These are phyloP conservation scores for Polytrichum formosum DNA, from an alignment of 225 moss, liverwort and hornwort genomes.

Conservation along the genomic window DNA sequence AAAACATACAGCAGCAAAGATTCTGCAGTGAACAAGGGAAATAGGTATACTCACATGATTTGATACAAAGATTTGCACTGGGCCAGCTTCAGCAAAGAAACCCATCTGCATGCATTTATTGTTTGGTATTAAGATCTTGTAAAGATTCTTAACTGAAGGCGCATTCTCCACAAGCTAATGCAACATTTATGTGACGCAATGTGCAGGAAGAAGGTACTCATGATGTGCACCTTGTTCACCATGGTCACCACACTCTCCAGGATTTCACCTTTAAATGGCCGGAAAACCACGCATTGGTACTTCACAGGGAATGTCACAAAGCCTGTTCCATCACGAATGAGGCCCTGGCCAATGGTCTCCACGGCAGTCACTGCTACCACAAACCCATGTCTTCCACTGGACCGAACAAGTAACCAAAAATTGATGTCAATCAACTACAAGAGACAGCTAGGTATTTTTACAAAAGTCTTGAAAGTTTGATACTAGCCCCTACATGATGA, in stretches of 20 bases:
- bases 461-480: no score
- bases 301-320: conserved; percentile 91
- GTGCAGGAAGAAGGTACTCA: neutral
- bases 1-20: no score
- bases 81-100: conserved; percentile 93
- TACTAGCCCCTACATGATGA: no score
- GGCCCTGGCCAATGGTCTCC: conserved; percentile 84
- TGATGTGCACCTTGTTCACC: conserved; percentile 73
- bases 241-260: conserved; percentile 87
- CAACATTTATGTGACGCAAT: no score
- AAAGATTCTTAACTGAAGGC: neutral
- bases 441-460: no score
- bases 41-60: conserved; percentile 64
- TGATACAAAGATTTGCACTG: conserved; percentile 91
- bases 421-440: conserved; percentile 3
- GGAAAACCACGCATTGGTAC: conserved; percentile 89
- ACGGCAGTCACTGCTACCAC: conserved; percentile 87
- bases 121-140: neutral
- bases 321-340: conserved; percentile 90
- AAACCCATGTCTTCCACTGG: conserved; percentile 86
- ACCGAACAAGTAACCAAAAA: neutral
- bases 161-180: no score
- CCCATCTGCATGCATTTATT: conserved; percentile 64
- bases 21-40: neutral
- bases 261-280: conserved; percentile 91